These are phyloP conservation scores for Saururus chinensis DNA, from an alignment of 164 flowering plant genomes.

Conservation along the genomic window DNA sequence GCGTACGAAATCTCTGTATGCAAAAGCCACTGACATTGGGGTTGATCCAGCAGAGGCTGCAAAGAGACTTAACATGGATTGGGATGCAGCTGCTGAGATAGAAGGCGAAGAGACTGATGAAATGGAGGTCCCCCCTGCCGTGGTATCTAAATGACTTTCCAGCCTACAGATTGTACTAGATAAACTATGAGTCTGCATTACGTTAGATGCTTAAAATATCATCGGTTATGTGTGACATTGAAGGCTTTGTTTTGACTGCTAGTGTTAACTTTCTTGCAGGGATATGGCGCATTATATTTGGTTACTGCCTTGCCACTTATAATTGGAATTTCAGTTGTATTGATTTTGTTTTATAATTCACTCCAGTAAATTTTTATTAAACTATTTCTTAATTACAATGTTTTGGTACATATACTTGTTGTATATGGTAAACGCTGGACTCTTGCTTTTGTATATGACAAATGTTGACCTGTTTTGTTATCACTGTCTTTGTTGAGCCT, in stretches of 20 bases:
- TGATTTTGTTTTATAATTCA: slow-evolving; percentile 82
- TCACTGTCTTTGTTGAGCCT: too few relatives aligned
- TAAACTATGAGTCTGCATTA: too few relatives aligned
- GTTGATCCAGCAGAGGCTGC: slow-evolving; percentile 76
- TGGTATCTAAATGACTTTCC: slow-evolving; percentile 44
- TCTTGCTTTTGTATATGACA: too few relatives aligned
- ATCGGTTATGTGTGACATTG: neutral
- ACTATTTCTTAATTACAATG: neutral
- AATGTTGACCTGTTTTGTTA: too few relatives aligned
- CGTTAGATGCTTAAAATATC: too few relatives aligned
- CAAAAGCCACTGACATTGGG: slow-evolving; percentile 84
- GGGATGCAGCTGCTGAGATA: slow-evolving; percentile 94
- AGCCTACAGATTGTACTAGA: neutral
- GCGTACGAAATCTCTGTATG: slow-evolving; percentile 62
- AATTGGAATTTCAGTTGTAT: slow-evolving; percentile 82
- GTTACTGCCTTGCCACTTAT: slow-evolving; percentile 80
- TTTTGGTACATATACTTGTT: neutral
- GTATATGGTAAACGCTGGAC: neutral
- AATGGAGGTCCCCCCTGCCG: slow-evolving; percentile 58
- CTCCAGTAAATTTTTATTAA: slow-evolving; percentile 36
- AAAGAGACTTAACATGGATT: slow-evolving; percentile 71
- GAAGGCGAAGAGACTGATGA: slow-evolving; percentile 44
- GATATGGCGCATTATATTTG: slow-evolving; percentile 81
- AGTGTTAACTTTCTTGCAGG: slow-evolving; percentile 43
- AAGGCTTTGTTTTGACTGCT: neutral